Evolutionary conservation across 1,284 basidiomycete genomes (phyloP).

Genomic region (Leccinum pachyderme): DNA sequence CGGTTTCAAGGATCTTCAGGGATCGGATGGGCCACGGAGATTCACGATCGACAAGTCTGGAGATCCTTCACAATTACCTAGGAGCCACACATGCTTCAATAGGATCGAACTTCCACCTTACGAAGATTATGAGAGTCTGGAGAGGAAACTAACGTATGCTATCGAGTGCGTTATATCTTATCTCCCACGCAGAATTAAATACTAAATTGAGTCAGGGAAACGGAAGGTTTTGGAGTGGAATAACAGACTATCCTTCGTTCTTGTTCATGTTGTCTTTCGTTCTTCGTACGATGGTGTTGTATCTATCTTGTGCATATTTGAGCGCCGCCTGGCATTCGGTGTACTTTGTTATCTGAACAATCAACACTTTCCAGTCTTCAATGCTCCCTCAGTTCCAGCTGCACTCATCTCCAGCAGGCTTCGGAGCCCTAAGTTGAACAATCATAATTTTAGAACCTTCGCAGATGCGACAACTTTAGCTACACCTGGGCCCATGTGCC

Average conservation of each 20-base stretch:
- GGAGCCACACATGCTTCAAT: slow-evolving; percentile 92
- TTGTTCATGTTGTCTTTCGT: slow-evolving; percentile 5
- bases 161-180: slow-evolving; percentile 66
- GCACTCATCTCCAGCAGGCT: no score
- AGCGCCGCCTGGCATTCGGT: not conserved
- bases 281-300: slow-evolving; percentile 5
- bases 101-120: slow-evolving; percentile 90
- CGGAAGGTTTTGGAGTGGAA: slow-evolving; percentile 53
- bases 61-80: slow-evolving; percentile 86
- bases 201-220: slow-evolving; percentile 45
- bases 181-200: not conserved
- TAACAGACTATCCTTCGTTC: slow-evolving; percentile 11
- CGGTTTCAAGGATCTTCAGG: slow-evolving; percentile 98
- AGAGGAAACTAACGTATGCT: slow-evolving; percentile 86
- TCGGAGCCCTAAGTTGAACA: not conserved
- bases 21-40: slow-evolving; percentile 91
- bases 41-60: slow-evolving; percentile 97
- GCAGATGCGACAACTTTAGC: not conserved
- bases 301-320: slow-evolving; percentile 14
- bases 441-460: no score
- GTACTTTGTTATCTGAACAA: not conserved
- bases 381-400: no score
- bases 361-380: not conserved
- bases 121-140: slow-evolving; percentile 84
- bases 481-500: not conserved